Evolutionary conservation across 805 yeast species (phyloP).

Genomic region (Jamesozyma rosinii): DNA sequence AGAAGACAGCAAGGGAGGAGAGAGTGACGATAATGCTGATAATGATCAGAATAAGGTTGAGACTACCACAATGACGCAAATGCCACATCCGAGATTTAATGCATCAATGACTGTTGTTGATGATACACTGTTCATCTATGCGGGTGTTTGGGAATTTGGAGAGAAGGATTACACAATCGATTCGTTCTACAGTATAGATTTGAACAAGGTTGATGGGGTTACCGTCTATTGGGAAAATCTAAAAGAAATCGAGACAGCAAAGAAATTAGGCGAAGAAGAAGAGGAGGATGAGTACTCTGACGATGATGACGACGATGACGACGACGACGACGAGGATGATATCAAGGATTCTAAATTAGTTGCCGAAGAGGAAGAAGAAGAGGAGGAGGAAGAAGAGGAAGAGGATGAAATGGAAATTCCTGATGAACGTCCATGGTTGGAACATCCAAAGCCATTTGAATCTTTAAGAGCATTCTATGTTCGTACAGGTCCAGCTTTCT

Average conservation of each 20-base stretch:
- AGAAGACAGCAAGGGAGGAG: slow-evolving; percentile 25
- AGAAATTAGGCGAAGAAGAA: slow-evolving; percentile 41
- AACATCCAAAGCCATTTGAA: slow-evolving; percentile 94
- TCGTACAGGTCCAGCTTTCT: slow-evolving; percentile 76
- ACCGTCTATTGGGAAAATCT: slow-evolving; percentile 86
- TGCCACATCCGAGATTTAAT: slow-evolving; percentile 88
- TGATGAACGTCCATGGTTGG: slow-evolving; percentile 92
- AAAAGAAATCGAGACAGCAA: slow-evolving; percentile 41
- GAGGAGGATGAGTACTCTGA: slow-evolving; percentile 59
- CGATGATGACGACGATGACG: slow-evolving; percentile 64
- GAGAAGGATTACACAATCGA: slow-evolving; percentile 81
- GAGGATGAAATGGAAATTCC: slow-evolving; percentile 65
- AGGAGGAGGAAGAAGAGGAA: slow-evolving; percentile 57
- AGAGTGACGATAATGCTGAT: slow-evolving; percentile 29
- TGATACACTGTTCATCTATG: slow-evolving; percentile 73
- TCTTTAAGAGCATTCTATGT: slow-evolving; percentile 71
- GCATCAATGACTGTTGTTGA: slow-evolving; percentile 77
- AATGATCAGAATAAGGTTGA: slow-evolving; percentile 28
- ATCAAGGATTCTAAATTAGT: slow-evolving; percentile 36
- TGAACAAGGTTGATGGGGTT: slow-evolving; percentile 80
- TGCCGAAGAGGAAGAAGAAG: slow-evolving; percentile 40
- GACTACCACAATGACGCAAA: slow-evolving; percentile 48
- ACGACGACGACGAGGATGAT: slow-evolving; percentile 44
- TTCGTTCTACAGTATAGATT: slow-evolving; percentile 75
- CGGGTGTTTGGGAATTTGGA: slow-evolving; percentile 85